Base-by-base conservation (phyloP, 495 filamentous ascomycete genomes). In the Hyaloscypha bicolor region DNA sequence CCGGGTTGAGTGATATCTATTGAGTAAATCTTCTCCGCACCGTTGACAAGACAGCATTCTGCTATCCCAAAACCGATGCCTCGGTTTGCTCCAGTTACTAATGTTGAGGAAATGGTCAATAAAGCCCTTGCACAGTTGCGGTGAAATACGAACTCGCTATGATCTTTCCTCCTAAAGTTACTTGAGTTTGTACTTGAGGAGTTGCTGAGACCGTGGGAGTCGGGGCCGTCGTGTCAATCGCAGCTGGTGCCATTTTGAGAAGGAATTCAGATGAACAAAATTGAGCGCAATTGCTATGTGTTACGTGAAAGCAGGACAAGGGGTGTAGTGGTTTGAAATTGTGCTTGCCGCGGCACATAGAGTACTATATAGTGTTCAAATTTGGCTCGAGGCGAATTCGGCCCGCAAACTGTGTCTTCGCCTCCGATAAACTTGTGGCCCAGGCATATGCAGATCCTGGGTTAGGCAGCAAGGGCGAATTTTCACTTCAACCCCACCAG, bases 11-110 rank as follows among this genome's bases (percentile, higher is more conserved):
- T 55, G 12, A 64, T 61, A 25, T 69, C 67, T 29, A 69, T 62
- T 16, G 65, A 67, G 65, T 67, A 67, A 51, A 67, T 35, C 29
- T 67, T 67, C 9, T 29, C 42, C n/a, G 65, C 65, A 3, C 58
- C 58, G 31, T 67, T 67, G 33, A 33, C 45, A 11, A 63, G 62
- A 65, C 67, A 61, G 45, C 61, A 60, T 61, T 69, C 61, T 61
- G 67, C 67, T 6, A 69, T 58, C 4, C 59, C 67, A 39, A 85
- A 75, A 29, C 83, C 83, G 73, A 86, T 82, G n/a, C 83, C 83
- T 22, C 77, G 37, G 39, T 63, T 63, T 30, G 67, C 67, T 16
- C 67, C 67, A 6, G 62, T 65, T 30, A 69, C 65, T 67, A 48
- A 16, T 4, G 16, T 16, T 14, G 16, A 48, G 21, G 0, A 6